phyloP scores from a whole-genome alignment of 108 stramenopile species.

The Discostella stelligeroides region DNA sequence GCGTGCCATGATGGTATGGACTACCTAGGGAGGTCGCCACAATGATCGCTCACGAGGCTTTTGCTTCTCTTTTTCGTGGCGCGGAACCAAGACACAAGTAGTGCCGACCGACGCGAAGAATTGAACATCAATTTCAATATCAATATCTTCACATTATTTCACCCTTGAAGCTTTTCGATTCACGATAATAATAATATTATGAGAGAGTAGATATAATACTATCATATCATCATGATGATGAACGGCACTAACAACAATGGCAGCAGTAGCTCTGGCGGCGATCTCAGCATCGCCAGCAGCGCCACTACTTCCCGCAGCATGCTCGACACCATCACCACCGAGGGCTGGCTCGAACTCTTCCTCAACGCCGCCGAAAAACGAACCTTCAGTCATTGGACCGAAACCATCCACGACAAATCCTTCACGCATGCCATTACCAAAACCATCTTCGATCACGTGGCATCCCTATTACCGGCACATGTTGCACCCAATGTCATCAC shows the following conservation, averaged over 20 bases:
- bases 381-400: constrained; percentile 81
- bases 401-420: constrained; percentile 74
- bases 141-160: too few species aligned
- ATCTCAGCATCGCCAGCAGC: constrained; percentile 10
- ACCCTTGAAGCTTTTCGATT: too few species aligned
- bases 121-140: too few species aligned
- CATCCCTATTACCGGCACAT: constrained; percentile 66
- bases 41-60: too few species aligned
- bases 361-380: constrained; percentile 85
- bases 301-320: too few species aligned
- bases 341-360: constrained; percentile 90
- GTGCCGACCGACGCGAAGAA: too few species aligned
- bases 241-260: neutral
- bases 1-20: too few species aligned
- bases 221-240: neutral
- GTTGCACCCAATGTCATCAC: constrained; percentile 88
- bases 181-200: too few species aligned
- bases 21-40: too few species aligned
- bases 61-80: too few species aligned
- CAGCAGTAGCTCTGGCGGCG: constrained; percentile 1
- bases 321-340: constrained; percentile 57
- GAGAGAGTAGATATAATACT: neutral
- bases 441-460: constrained; percentile 62
- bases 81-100: too few species aligned
- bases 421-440: constrained; percentile 65